These are phyloP conservation scores for Coleophoma eucalyptorum DNA, from an alignment of 2,329 filamentous ascomycete species.

Conservation along the genomic window DNA sequence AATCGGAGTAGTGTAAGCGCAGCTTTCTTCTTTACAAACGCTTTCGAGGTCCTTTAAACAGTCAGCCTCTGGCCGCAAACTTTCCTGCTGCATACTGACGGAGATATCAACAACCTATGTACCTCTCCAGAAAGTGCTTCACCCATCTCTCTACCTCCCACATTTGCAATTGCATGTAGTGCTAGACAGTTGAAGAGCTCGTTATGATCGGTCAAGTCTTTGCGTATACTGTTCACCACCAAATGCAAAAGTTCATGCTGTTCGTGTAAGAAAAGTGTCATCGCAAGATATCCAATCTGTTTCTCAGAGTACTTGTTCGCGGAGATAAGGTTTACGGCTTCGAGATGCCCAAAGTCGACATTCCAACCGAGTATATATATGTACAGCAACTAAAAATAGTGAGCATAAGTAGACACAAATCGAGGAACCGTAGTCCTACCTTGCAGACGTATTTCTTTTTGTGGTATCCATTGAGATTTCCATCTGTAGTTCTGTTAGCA, in stretches of 20 bases:
- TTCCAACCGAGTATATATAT: slow-evolving; percentile 99
- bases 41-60: slow-evolving; percentile 67
- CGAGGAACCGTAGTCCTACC: slow-evolving; percentile 35
- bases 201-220: slow-evolving; percentile 91
- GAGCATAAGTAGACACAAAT: slow-evolving; percentile 6
- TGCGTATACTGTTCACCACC: slow-evolving; percentile 97
- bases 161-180: slow-evolving; percentile 95
- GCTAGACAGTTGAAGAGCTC: slow-evolving; percentile 97
- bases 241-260: slow-evolving; percentile 93
- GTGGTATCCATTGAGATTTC: slow-evolving; percentile 90
- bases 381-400: slow-evolving; percentile 64
- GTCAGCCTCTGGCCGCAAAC: background rate
- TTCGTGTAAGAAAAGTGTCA: slow-evolving; percentile 95
- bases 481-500: slow-evolving; percentile 48
- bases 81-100: slow-evolving; percentile 49
- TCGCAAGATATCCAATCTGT: slow-evolving; percentile 96
- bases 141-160: slow-evolving; percentile 94
- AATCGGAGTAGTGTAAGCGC: slow-evolving; percentile 87
- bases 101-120: slow-evolving; percentile 88
- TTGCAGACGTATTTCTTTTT: slow-evolving; percentile 99
- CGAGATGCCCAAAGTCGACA: slow-evolving; percentile 96
- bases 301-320: slow-evolving; percentile 98
- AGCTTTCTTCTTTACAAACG: slow-evolving; percentile 99
- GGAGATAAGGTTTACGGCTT: slow-evolving; percentile 96
- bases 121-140: slow-evolving; percentile 91